Percentiles rank a stretch among this genome's conserved stretches.
Conservation (phyloP, 352 stramenopile genomes). For the Pythium rhizo-oryzae region DNA sequence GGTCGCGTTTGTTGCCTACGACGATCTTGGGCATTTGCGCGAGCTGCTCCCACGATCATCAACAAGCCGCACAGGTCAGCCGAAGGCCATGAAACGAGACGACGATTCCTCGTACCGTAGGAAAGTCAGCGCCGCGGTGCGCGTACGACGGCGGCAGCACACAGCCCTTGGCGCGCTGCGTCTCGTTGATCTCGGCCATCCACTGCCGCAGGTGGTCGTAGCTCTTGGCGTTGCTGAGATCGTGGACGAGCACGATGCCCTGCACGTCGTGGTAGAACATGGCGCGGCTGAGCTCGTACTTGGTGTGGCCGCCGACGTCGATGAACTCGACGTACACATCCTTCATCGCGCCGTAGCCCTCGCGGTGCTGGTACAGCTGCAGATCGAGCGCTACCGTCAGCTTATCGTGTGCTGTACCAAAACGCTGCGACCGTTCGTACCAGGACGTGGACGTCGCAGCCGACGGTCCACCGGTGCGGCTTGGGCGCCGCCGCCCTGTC, state of each 20-base stretch:
- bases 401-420: not conserved
- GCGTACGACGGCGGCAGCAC: slow-evolving; percentile 44
- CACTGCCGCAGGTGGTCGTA: slow-evolving; percentile 63
- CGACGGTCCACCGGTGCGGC: slow-evolving; percentile 71
- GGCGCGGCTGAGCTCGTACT: slow-evolving; percentile 78
- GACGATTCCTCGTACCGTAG: slow-evolving; percentile 33
- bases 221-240: slow-evolving; percentile 76
- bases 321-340: slow-evolving; percentile 84
- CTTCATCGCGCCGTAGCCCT: slow-evolving; percentile 39
- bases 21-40: slow-evolving; percentile 69
- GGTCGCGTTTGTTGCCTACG: slow-evolving; percentile 82
- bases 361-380: slow-evolving; percentile 40
- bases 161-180: slow-evolving; percentile 57
- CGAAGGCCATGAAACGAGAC: not conserved
- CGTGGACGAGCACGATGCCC: slow-evolving; percentile 81
- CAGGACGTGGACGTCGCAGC: slow-evolving; percentile 82
- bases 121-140: slow-evolving; percentile 33
- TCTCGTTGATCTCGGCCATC: slow-evolving; percentile 46
- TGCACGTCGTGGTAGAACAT: slow-evolving; percentile 88
- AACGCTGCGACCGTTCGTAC: slow-evolving; percentile 34
- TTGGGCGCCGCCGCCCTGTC: slow-evolving; percentile 5
- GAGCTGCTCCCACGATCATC: slow-evolving; percentile 27
- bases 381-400: not conserved
- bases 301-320: slow-evolving; percentile 79
- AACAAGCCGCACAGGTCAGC: not conserved